Evolutionary conservation across 2,329 filamentous ascomycete species (phyloP), one percentile per base, ranked within the genome.

Genomic region (Cladophialophora psammophila): DNA sequence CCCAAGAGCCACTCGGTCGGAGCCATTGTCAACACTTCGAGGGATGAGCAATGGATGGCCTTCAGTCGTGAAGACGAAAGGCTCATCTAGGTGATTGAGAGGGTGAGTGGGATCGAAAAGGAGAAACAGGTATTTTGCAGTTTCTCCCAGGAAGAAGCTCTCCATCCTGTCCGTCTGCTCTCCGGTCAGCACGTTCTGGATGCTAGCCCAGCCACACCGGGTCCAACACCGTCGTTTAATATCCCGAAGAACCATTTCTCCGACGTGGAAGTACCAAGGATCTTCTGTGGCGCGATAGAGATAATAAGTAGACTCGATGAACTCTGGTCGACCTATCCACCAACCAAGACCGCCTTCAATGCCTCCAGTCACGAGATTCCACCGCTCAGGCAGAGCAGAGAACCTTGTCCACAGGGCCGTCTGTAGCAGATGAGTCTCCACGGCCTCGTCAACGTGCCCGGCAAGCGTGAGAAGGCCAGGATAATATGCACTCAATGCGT

Each of bases 101-200:
- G 94, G 93, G 79, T 98, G 95, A 13, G 89, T 85, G 4, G 89
- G 86, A 71, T 96, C 92, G 77, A 96, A 98, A 2, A 98, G 86
- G 63, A 99, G 82, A 77, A 96, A 98, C 69, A 99, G 83, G 78
- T 99, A 99, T 79, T 98, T 97, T 53, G 93, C 90, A 1, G 95
- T 99, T 79, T 99, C 95, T 13, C 95, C 94, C 0, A 99, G 85
- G 75, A 98, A 98, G 84, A 98, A 99, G 77, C 94, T 98, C 79
- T 99, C 95, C 95, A 98, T 98, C 38, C 95, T 90, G 77, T 99
- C 94, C 72, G 88, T 92, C 78, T 93, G 88, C 79, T 97, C 92
- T 3, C 94, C 94, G 5, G 87, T 92, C 38, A 90, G 83, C 8
- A 94, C 91, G 76, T 94, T 90, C 74, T 93, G 90, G 40, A 98